phyloP scores from a whole-genome alignment of 192 early-diverging fungal species.

The Spizellomyces punctatus region DNA sequence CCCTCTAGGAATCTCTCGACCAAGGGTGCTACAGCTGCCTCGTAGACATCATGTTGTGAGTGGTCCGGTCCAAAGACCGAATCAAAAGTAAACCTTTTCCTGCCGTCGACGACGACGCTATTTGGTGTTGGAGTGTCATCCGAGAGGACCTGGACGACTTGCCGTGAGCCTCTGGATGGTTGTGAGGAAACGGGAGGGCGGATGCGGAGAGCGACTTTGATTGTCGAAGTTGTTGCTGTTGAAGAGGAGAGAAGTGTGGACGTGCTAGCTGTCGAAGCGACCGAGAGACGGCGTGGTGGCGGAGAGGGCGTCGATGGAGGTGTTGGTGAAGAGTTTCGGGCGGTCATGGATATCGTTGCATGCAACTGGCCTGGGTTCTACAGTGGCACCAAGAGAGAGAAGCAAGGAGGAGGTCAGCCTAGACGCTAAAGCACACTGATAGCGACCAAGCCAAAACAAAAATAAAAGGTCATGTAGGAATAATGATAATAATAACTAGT shows the following conservation, averaged over 20 bases:
- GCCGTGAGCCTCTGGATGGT: neutral
- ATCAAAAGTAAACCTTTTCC: conserved; percentile 49
- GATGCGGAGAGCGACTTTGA: neutral
- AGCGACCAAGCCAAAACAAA: too few species aligned
- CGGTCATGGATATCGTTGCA: too few species aligned
- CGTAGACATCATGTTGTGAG: conserved; percentile 61
- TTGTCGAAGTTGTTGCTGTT: neutral
- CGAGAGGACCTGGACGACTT: neutral
- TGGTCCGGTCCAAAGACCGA: conserved; percentile 63
- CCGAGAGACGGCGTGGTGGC: too few species aligned
- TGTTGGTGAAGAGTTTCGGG: too few species aligned
- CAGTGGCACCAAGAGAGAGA: too few species aligned
- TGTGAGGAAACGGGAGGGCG: neutral
- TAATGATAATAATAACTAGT: too few species aligned
- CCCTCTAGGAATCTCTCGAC: conserved; percentile 76
- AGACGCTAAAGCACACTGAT: too few species aligned
- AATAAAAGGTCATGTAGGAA: too few species aligned
- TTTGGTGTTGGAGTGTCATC: neutral
- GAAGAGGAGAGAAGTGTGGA: neutral
- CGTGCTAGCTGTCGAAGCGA: neutral
- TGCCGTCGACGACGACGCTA: conserved; percentile 6
- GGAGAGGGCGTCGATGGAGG: too few species aligned
- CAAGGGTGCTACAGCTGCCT: conserved; percentile 58
- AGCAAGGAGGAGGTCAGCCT: too few species aligned
- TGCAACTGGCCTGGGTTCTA: too few species aligned